Evolutionary conservation across 2,329 filamentous ascomycete species (phyloP), one percentile per base, ranked within the genome.

Genomic region (Fusarium citri): DNA sequence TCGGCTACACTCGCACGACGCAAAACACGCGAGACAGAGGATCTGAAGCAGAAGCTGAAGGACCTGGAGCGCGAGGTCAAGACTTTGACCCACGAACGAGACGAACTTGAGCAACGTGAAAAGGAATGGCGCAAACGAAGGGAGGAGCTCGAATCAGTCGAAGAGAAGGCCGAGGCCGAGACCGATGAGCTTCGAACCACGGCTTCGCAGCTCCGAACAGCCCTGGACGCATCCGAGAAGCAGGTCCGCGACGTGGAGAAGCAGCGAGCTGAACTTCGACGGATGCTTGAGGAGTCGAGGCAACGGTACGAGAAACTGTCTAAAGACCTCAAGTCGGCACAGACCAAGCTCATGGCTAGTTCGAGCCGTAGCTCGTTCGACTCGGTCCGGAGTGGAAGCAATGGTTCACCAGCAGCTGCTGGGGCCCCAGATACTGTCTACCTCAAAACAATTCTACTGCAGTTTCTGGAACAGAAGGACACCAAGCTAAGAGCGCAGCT

Each of bases 141-240:
- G 34, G 91, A 94, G 55, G 92, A 95, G 74, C 85, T 97, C 1
- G 94, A 98, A 79, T 84, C 86, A 14, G 84, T 88, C 18, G 88
- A 92, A 42, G 87, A 90, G 67, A 89, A 89, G 69, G 89, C 93
- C 0, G 86, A 85, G 5, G 88, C 90, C 45, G 95, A 98, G 78
- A 86, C 91, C 2, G 86, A 86, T 6, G 94, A 97, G 72, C 87
- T 94, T 74, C 90, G 91, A 30, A 83, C 88, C 9, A 92, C 94
- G 1, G 94, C 97, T 82, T 85, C 88, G 9, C 91, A 93, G 71
- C 85, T 99, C 31, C 89, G 92, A 3, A 87, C 93, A 62, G 90
- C 94, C 0, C 85, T 99, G 2, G 94, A 98, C 72, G 92, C 93
- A 49, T 95, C 92, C 37, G 96, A 99, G 80, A 90, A 88, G 76